These are phyloP conservation scores for Thermothelomyces thermophilus DNA, from an alignment of 2,329 filamentous ascomycete genomes.

Conservation along the genomic window DNA sequence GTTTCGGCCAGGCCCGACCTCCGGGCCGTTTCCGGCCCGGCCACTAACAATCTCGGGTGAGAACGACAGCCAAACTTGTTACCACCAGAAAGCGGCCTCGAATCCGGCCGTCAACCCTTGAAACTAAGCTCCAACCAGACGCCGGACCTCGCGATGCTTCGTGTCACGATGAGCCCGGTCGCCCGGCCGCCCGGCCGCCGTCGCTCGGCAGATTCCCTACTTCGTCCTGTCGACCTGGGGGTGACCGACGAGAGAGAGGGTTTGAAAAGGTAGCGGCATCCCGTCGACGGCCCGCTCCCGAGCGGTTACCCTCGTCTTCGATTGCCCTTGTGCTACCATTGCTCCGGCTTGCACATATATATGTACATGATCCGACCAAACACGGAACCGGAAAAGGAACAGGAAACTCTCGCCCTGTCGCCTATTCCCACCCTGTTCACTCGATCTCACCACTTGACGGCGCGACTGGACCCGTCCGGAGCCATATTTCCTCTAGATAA, in stretches of 20 bases:
- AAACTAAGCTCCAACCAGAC: not conserved
- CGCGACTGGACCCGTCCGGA: conserved; percentile 1
- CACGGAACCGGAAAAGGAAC: too few species aligned
- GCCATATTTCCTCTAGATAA: conserved; percentile 1
- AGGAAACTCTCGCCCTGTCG: too few species aligned
- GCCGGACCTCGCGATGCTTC: not conserved
- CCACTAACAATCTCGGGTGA: conserved; percentile 1
- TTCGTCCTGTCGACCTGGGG: not conserved
- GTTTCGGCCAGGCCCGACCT: not conserved
- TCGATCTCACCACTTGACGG: not conserved
- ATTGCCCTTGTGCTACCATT: not conserved
- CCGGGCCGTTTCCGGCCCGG: not conserved
- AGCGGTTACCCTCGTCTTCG: not conserved
- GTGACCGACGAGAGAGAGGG: not conserved
- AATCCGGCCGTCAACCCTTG: not conserved
- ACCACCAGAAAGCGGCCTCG: not conserved
- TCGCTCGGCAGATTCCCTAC: not conserved
- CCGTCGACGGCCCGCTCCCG: not conserved
- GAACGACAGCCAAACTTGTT: not conserved
- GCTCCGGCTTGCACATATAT: not conserved
- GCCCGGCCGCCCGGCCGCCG: not conserved
- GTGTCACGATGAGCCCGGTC: conserved; percentile 2
- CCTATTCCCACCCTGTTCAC: not conserved
- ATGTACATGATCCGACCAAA: too few species aligned
- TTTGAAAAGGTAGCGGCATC: not conserved